Base-by-base conservation (phyloP, 148 eudicot genomes). In the Rhododendron ovatum region DNA sequence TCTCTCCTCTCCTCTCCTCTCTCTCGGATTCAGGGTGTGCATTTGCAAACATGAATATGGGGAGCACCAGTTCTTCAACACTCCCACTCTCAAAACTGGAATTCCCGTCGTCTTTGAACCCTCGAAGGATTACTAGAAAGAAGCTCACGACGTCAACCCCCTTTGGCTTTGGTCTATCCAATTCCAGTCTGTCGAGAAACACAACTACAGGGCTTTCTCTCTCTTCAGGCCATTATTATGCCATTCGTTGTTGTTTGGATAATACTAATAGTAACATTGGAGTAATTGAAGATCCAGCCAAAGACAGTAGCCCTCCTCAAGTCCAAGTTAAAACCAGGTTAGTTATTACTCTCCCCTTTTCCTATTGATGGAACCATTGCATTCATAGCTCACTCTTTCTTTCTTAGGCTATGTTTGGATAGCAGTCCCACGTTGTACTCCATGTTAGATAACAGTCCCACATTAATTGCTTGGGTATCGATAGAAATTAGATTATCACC, bases 301-400 rank as follows among this genome's bases (percentile, higher is more conserved):
- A 81, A 82, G 78, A 47, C 71, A 76, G 12, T 15, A 76, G 26
- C 20, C 65, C 7, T 13, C 85, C 85, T 48, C 77, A 59, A 30
- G 20, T 82, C 63, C 83, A 88, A 82, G 88, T 88, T 43, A 30
- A 88, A 83, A 88, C 81, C 41, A 35, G 90, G 90, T 88, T 61
- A 47, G 2, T 41, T 41, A 47, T 51, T 55, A 53, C 11, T 1
- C 55, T 28, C 39, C 87, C 55, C 26, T 15, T 22, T 59, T 22
- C 26, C 65, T 1, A 14, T 74, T 74, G 35, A 24, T 12, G 17
- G 4, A 51, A 51, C 53, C 53, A 13, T 12, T 53, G 3, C 15
- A 11, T 2, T n/a, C 80, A 76, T 18, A 14, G 59, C 82, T 79
- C 82, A 48, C 15, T 47, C 59, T 24, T 35, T 41, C 20, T 39